Percentiles rank a stretch among this genome's conserved stretches.
phyloP scores from a whole-genome alignment of 169 alveolate genomes.

The Plasmodium yoelii region DNA sequence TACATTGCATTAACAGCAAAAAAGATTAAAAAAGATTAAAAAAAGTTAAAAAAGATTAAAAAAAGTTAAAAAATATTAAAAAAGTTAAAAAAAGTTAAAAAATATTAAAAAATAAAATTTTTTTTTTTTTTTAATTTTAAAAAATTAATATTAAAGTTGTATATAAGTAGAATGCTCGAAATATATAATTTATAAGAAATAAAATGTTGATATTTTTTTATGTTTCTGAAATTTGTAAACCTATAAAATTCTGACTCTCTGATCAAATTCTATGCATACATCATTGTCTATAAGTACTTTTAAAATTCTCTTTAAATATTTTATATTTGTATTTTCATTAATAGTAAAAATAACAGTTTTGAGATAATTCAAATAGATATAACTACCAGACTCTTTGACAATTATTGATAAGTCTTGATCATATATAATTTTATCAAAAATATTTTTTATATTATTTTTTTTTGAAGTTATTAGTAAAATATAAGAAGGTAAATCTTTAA shows the following conservation, averaged over 20 bases:
- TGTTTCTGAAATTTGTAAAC: no score
- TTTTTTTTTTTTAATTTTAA: no score
- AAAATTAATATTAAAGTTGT: no score
- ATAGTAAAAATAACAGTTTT: constrained; percentile 40
- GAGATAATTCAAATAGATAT: constrained; percentile 35
- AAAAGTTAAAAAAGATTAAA: no score
- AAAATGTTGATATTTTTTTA: no score
- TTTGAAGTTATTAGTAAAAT: constrained; percentile 56
- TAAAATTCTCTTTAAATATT: constrained; percentile 15
- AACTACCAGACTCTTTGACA: constrained; percentile 33
- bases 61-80: no score
- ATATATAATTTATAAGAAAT: no score
- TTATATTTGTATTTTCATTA: constrained; percentile 28
- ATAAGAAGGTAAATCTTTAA: constrained; percentile 36
- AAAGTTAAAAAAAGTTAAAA: no score
- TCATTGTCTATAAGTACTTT: constrained; percentile 25
- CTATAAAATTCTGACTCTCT: constrained; percentile 4
- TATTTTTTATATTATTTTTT: constrained; percentile 17
- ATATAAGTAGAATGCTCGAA: no score
- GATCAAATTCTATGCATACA: constrained; percentile 59
- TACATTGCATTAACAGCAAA: no score
- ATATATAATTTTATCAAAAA: constrained; percentile 17
- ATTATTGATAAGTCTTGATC: constrained; percentile 51
- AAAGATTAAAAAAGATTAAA: no score
- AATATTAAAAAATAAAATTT: no score